Evolutionary conservation across 1,284 basidiomycete genomes (phyloP).

Genomic region (Trametes hirsuta): DNA sequence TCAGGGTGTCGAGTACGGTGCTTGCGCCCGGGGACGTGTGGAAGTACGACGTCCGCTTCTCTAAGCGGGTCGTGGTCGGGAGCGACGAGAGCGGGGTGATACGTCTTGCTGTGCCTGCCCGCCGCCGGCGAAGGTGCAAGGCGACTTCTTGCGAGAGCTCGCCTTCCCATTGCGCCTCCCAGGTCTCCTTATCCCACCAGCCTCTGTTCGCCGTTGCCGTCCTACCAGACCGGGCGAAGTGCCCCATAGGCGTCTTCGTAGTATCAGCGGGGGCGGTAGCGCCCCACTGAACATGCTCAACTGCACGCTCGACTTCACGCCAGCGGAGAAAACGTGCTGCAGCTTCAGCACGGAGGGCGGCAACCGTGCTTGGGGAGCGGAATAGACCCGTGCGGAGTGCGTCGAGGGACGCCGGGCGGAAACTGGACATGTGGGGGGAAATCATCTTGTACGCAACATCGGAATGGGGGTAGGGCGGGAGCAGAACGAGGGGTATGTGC

Average conservation of each 20-base stretch:
- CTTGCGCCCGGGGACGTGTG: neutral
- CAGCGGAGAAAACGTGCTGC: slow-evolving; percentile 71
- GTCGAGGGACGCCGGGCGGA: slow-evolving; percentile 51
- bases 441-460: slow-evolving; percentile 11
- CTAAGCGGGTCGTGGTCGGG: neutral
- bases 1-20: neutral
- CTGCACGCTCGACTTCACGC: slow-evolving; percentile 65
- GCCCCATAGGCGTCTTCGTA: neutral
- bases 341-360: slow-evolving; percentile 60
- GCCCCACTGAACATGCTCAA: slow-evolving; percentile 31
- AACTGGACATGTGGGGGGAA: slow-evolving; percentile 49
- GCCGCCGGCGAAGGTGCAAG: slow-evolving; percentile 28
- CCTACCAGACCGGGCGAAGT: neutral
- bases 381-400: slow-evolving; percentile 63
- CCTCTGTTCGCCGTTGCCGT: slow-evolving; percentile 3
- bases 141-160: slow-evolving; percentile 62
- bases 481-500: slow-evolving; percentile 59
- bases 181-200: slow-evolving; percentile 57
- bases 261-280: slow-evolving; percentile 1
- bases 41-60: slow-evolving; percentile 7
- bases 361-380: slow-evolving; percentile 59
- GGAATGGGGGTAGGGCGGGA: slow-evolving; percentile 39
- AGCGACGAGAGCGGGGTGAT: slow-evolving; percentile 7
- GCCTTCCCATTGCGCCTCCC: slow-evolving; percentile 67
- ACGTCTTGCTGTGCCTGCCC: slow-evolving; percentile 12